These are phyloP conservation scores for Sporobolomyces pararoseus DNA, from an alignment of 768 basidiomycete species.

Conservation along the genomic window DNA sequence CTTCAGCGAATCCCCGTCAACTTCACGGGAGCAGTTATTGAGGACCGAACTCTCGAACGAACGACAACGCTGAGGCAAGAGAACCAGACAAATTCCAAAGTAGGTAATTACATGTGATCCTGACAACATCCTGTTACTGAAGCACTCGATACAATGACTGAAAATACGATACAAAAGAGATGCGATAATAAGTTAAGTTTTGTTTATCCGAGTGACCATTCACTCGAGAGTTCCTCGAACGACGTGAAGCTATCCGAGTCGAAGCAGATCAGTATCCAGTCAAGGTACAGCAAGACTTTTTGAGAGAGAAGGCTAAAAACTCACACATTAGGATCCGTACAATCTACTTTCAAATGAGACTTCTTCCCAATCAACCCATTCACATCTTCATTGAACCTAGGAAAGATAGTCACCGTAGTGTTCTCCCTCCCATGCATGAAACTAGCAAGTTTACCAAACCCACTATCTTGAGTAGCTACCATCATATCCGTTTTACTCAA, in stretches of 20 bases:
- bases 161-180: too few species aligned
- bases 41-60: too few species aligned
- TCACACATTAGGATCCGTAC: constrained; percentile 29
- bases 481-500: constrained; percentile 32
- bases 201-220: constrained; percentile 25
- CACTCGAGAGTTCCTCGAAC: constrained; percentile 20
- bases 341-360: constrained; percentile 34
- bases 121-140: too few species aligned
- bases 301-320: background rate
- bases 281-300: background rate
- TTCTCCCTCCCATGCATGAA: constrained; percentile 32
- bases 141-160: too few species aligned
- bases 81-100: too few species aligned
- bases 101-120: too few species aligned
- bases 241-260: constrained; percentile 25
- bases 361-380: constrained; percentile 27
- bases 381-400: constrained; percentile 33
- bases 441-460: constrained; percentile 32
- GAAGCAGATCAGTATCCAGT: background rate
- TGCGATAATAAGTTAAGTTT: too few species aligned
- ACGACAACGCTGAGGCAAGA: too few species aligned
- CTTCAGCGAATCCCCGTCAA: too few species aligned
- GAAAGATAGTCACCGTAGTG: constrained; percentile 38
- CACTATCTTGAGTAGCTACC: constrained; percentile 33
- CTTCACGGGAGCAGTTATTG: too few species aligned